These are phyloP conservation scores for Podospora pseudoanserina DNA, from an alignment of 495 filamentous ascomycete genomes.

Conservation along the genomic window DNA sequence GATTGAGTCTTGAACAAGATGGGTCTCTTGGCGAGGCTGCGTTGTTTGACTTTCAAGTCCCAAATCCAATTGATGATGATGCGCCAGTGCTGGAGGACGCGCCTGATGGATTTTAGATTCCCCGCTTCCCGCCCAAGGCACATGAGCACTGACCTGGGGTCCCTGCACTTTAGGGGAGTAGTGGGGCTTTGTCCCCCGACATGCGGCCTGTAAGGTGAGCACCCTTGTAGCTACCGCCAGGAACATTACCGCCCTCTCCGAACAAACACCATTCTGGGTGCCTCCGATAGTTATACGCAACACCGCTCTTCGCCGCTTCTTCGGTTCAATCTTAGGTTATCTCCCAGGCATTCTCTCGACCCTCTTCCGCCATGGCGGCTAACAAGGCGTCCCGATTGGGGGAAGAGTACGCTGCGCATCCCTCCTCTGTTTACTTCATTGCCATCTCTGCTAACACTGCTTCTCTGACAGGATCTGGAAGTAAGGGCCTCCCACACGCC, in stretches of 20 bases:
- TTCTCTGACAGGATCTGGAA: constrained; percentile 78
- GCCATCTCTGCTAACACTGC: constrained; percentile 6
- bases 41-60: neutral
- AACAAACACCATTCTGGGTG: neutral
- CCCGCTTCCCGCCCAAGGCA: constrained; percentile 25
- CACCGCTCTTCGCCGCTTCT: neutral
- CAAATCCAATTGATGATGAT: constrained; percentile 14
- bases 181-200: constrained; percentile 1
- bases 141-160: neutral
- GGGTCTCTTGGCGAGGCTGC: neutral
- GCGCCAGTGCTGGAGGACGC: neutral
- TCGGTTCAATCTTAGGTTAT: neutral
- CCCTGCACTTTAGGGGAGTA: neutral
- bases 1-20: neutral
- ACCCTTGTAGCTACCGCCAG: constrained; percentile 20
- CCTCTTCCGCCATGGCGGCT: constrained; percentile 59
- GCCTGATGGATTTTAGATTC: constrained; percentile 30
- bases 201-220: neutral
- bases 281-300: neutral
- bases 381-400: constrained; percentile 88
- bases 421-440: neutral
- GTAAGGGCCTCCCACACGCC: constrained; percentile 53
- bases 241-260: constrained; percentile 8
- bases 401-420: constrained; percentile 75
- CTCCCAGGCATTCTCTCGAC: neutral